Percentiles rank a stretch among this genome's conserved stretches.
phyloP scores from a whole-genome alignment of 2,329 filamentous ascomycete genomes.

The Chrysoporthe puriensis region DNA sequence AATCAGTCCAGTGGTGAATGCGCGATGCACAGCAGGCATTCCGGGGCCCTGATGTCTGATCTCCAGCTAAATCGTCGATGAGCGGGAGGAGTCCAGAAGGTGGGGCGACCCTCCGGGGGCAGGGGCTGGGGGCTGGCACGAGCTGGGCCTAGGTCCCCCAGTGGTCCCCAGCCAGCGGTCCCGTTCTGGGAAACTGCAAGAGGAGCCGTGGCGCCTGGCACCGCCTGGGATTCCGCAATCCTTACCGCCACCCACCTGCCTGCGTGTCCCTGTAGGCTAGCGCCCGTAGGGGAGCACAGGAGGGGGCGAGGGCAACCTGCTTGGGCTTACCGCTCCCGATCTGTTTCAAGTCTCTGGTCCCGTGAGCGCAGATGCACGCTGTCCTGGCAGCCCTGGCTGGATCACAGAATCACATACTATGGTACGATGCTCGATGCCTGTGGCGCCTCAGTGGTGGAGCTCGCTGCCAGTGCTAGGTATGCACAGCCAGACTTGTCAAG shows the following conservation, averaged over 20 bases:
- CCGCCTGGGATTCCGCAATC: not conserved
- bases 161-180: too few species aligned
- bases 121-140: not conserved
- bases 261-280: too few species aligned
- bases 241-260: not conserved
- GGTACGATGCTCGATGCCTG: not conserved
- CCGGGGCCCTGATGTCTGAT: constrained; percentile 1
- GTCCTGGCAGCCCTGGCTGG: not conserved
- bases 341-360: not conserved
- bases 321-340: not conserved
- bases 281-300: too few species aligned
- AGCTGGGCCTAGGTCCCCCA: not conserved
- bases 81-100: constrained; percentile 11
- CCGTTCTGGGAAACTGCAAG: too few species aligned
- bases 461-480: not conserved
- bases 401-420: not conserved
- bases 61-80: constrained; percentile 17
- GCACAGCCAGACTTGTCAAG: not conserved
- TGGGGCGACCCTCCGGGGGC: constrained; percentile 12
- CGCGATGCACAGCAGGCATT: not conserved
- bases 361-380: not conserved
- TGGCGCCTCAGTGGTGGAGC: not conserved
- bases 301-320: too few species aligned
- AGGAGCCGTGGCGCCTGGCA: not conserved
- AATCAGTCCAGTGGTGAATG: not conserved